These are phyloP conservation scores for Haplographium delicatum DNA, from an alignment of 495 filamentous ascomycete genomes.

Conservation along the genomic window DNA sequence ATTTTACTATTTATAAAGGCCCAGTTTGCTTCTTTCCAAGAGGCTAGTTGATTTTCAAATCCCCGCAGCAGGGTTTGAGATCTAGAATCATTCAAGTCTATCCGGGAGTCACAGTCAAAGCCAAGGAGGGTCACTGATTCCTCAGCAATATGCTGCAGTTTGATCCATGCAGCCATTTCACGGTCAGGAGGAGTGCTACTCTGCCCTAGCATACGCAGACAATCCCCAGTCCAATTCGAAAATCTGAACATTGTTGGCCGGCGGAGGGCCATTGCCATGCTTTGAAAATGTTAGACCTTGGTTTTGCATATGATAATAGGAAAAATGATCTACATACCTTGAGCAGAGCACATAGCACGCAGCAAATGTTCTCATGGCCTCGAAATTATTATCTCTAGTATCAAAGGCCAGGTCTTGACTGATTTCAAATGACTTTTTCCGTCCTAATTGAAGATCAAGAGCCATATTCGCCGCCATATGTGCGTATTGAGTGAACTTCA, in stretches of 20 bases:
- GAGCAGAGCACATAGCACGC: conserved; percentile 73
- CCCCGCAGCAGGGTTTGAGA: conserved; percentile 67
- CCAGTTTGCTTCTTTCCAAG: conserved; percentile 46
- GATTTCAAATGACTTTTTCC: not conserved
- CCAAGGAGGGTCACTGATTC: conserved; percentile 70
- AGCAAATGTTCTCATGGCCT: conserved; percentile 73
- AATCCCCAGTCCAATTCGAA: conserved; percentile 81
- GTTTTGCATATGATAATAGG: too few species aligned
- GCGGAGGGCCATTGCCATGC: conserved; percentile 70
- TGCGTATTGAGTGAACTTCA: not conserved
- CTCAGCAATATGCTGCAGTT: conserved; percentile 73
- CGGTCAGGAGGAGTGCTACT: conserved; percentile 70
- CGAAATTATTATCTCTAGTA: conserved; percentile 59
- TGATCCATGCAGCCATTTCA: conserved; percentile 67
- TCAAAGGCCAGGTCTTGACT: too few species aligned
- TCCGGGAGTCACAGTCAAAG: conserved; percentile 57
- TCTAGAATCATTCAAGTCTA: conserved; percentile 66
- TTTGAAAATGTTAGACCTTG: too few species aligned
- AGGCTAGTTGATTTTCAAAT: conserved; percentile 70
- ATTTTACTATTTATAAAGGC: conserved; percentile 23
- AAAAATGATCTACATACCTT: too few species aligned
- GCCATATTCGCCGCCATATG: not conserved
- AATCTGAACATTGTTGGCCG: conserved; percentile 79
- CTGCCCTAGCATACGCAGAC: conserved; percentile 63
- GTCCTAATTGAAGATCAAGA: not conserved